Evolutionary conservation across 1,284 basidiomycete genomes (phyloP).

Genomic region (Ceratobasidium sp.): DNA sequence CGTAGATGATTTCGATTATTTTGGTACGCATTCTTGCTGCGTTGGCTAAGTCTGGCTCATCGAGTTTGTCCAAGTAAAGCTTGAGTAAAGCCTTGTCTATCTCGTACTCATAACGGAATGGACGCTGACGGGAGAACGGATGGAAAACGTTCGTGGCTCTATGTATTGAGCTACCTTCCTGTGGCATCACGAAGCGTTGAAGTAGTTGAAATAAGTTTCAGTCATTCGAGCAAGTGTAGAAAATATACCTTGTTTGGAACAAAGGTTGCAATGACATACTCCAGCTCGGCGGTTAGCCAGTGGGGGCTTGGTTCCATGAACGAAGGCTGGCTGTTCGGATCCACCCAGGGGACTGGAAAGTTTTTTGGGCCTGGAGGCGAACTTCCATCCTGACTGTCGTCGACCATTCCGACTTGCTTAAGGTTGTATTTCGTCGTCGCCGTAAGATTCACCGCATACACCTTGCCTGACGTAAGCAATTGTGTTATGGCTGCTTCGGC

Average conservation of each 20-base stretch:
- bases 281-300: background rate
- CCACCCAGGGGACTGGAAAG: background rate
- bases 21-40: no score
- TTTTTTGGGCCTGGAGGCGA: background rate
- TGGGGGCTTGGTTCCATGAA: background rate
- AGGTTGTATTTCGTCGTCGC: background rate
- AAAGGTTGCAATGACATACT: background rate
- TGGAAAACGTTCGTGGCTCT: background rate
- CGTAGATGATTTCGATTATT: no score
- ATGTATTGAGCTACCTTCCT: background rate
- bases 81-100: background rate
- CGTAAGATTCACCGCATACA: background rate
- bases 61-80: background rate
- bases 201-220: no score
- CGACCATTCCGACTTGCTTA: background rate
- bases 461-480: background rate
- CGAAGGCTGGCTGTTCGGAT: background rate
- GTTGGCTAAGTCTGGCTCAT: no score
- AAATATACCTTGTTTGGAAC: background rate
- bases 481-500: background rate
- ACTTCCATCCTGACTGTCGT: background rate
- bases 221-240: background rate
- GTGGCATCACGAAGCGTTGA: no score
- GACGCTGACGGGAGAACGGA: constrained; percentile 2
- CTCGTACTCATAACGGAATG: background rate